These are phyloP conservation scores for Chloropicon primus DNA, from an alignment of 139 green algal genomes.

Conservation along the genomic window DNA sequence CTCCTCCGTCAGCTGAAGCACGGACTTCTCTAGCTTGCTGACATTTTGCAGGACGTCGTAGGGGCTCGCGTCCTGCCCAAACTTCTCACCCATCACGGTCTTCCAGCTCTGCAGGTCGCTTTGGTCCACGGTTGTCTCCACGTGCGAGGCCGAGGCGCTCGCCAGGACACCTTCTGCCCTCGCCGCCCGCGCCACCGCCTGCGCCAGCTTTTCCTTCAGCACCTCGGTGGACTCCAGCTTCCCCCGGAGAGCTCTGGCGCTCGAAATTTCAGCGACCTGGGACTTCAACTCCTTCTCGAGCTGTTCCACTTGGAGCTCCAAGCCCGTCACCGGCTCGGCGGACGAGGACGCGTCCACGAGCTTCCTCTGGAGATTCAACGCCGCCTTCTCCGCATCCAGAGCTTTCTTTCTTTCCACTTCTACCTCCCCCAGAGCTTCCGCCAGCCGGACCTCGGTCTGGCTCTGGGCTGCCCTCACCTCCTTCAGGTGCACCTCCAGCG, in stretches of 20 bases:
- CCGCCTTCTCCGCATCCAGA: neutral
- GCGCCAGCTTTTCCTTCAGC: neutral
- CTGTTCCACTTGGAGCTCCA: neutral
- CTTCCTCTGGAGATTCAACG: neutral
- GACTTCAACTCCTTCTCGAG: neutral
- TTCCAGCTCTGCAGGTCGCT: neutral
- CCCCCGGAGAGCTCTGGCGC: neutral
- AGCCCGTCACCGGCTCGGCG: neutral
- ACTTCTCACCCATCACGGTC: neutral
- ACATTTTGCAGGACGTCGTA: neutral
- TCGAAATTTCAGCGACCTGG: neutral
- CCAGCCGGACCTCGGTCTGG: neutral
- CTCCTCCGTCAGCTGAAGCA: neutral
- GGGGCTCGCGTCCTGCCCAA: neutral
- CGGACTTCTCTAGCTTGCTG: neutral
- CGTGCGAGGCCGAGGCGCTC: neutral
- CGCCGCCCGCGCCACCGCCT: neutral
- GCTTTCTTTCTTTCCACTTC: neutral
- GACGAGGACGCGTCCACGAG: neutral
- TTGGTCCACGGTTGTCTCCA: neutral
- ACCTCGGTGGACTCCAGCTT: neutral
- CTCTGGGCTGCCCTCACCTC: neutral
- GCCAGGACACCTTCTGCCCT: neutral
- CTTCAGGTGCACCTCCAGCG: neutral
- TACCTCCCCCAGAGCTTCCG: neutral